Evolutionary conservation across 257 asterid species (phyloP).

Genomic region (Solanum rostratum): DNA sequence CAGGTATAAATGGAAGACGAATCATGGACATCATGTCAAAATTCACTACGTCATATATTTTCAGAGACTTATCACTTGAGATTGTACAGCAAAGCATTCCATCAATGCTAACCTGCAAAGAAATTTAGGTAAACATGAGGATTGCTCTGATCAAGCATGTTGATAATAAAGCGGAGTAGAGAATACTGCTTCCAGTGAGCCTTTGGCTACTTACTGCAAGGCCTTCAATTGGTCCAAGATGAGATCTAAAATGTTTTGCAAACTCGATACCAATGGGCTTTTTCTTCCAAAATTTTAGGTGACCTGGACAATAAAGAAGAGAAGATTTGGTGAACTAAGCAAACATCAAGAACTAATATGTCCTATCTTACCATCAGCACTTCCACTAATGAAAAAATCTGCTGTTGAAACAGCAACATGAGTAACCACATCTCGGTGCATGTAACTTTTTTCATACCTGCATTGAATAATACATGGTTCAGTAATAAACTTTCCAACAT

Average conservation of each 20-base stretch:
- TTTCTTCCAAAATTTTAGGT: slow-evolving; percentile 96
- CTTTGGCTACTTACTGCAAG: slow-evolving; percentile 59
- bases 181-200: background rate
- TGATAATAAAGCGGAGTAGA: background rate
- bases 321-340: background rate
- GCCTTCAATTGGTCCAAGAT: slow-evolving; percentile 97
- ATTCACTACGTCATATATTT: slow-evolving; percentile 91
- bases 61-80: slow-evolving; percentile 81
- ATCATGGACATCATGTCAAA: slow-evolving; percentile 99
- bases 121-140: slow-evolving; percentile 16
- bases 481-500: background rate
- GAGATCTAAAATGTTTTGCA: slow-evolving; percentile 97
- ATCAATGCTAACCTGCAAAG: slow-evolving; percentile 81
- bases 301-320: slow-evolving; percentile 43
- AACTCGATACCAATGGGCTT: slow-evolving; percentile 74
- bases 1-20: slow-evolving; percentile 84
- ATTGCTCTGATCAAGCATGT: background rate
- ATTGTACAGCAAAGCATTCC: slow-evolving; percentile 94
- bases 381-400: slow-evolving; percentile 89
- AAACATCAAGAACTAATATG: background rate
- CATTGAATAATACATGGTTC: background rate
- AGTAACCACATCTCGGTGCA: slow-evolving; percentile 97
- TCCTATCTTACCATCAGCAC: slow-evolving; percentile 64
- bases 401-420: slow-evolving; percentile 94
- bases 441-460: slow-evolving; percentile 98